Evolutionary conservation across 2,329 filamentous ascomycete genomes (phyloP).

Genomic region (Balansia obtecta): DNA sequence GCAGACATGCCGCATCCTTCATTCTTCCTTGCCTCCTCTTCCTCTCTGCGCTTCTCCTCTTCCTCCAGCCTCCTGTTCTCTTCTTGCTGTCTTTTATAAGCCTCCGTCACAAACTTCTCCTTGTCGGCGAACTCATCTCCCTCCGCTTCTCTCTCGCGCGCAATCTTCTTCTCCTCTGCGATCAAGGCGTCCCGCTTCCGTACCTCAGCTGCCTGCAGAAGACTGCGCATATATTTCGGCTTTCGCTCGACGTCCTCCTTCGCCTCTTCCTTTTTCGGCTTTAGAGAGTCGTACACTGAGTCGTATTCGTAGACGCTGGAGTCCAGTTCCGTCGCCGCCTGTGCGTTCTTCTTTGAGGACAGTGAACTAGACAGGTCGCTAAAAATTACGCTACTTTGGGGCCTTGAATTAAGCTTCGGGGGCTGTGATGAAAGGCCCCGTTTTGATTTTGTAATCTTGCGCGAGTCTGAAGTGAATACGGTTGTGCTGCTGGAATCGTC

Average conservation of each 20-base stretch:
- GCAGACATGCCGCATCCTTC: slow-evolving; percentile 58
- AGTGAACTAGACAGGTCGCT: slow-evolving; percentile 55
- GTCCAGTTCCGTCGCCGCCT: slow-evolving; percentile 55
- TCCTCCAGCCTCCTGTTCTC: slow-evolving; percentile 59
- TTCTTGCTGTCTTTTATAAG: slow-evolving; percentile 71
- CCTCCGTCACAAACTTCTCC: slow-evolving; percentile 75
- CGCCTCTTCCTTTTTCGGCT: slow-evolving; percentile 48
- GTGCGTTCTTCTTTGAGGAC: slow-evolving; percentile 48
- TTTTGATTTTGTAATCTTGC: slow-evolving; percentile 23
- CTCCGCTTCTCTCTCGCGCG: slow-evolving; percentile 65
- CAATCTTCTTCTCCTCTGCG: slow-evolving; percentile 69
- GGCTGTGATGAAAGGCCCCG: slow-evolving; percentile 22
- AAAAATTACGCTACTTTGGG: slow-evolving; percentile 33
- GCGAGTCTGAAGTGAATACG: slow-evolving; percentile 12
- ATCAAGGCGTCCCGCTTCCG: slow-evolving; percentile 68
- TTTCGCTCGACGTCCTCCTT: slow-evolving; percentile 44
- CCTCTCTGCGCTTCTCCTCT: slow-evolving; percentile 55
- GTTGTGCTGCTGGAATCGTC: slow-evolving; percentile 30
- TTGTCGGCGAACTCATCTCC: slow-evolving; percentile 73
- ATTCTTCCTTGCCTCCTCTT: slow-evolving; percentile 51
- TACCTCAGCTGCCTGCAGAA: slow-evolving; percentile 61
- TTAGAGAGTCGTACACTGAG: slow-evolving; percentile 65
- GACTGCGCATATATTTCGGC: slow-evolving; percentile 67
- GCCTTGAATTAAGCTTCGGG: slow-evolving; percentile 32
- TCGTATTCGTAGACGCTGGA: slow-evolving; percentile 79